These are phyloP conservation scores for Solanum ahanhuiri DNA, from an alignment of 257 asterid species.

Conservation along the genomic window DNA sequence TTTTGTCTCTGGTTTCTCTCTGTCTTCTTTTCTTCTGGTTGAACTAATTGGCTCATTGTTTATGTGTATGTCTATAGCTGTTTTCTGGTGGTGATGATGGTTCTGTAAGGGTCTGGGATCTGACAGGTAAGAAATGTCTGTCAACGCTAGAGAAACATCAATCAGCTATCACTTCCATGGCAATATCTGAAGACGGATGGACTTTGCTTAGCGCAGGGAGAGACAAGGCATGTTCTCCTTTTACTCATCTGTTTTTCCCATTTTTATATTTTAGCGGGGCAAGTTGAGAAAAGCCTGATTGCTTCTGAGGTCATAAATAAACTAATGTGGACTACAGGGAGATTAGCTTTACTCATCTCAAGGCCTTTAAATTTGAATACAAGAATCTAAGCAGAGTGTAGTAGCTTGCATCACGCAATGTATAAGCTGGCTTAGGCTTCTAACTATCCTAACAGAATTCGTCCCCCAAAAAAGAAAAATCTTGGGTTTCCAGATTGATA, in stretches of 20 bases:
- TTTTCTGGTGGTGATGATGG: slow-evolving; percentile 85
- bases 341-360: neutral
- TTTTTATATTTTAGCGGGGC: neutral
- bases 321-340: neutral
- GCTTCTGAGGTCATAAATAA: neutral
- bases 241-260: neutral
- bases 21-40: neutral
- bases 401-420: neutral
- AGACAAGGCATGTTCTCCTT: slow-evolving; percentile 56
- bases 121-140: slow-evolving; percentile 59
- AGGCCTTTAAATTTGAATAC: neutral
- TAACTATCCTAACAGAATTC: neutral
- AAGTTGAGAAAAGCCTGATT: neutral
- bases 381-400: neutral
- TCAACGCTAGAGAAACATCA: slow-evolving; percentile 76
- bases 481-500: neutral
- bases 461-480: neutral
- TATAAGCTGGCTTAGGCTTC: neutral
- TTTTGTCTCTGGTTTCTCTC: neutral
- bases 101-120: slow-evolving; percentile 74
- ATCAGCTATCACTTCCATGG: slow-evolving; percentile 81
- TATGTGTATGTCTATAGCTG: slow-evolving; percentile 35
- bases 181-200: slow-evolving; percentile 85
- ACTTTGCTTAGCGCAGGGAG: slow-evolving; percentile 86
- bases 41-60: neutral